phyloP scores from a whole-genome alignment of 1,284 basidiomycete genomes.

The Apiotrichum brassicae region DNA sequence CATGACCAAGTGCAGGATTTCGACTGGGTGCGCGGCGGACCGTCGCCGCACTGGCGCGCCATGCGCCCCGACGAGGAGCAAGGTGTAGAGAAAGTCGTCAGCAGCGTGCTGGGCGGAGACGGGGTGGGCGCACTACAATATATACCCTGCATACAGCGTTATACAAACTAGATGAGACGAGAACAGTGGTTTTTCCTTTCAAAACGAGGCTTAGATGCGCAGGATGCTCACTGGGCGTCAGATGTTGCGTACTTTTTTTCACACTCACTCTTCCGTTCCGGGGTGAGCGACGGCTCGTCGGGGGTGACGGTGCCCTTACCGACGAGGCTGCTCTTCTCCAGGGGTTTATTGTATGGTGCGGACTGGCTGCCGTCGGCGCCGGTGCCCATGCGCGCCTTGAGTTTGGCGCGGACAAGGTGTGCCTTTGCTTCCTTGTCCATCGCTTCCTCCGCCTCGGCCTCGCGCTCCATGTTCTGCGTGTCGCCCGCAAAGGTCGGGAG shows the following conservation, averaged over 20 bases:
- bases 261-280: conserved; percentile 6
- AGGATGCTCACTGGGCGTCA: conserved; percentile 17
- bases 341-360: conserved; percentile 12
- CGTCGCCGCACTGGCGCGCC: conserved; percentile 65
- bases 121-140: background rate
- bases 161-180: conserved; percentile 3
- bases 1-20: conserved; percentile 63
- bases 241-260: too few relatives aligned
- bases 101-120: background rate
- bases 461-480: conserved; percentile 40
- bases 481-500: conserved; percentile 38
- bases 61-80: conserved; percentile 17
- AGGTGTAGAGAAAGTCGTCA: background rate
- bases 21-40: conserved; percentile 64
- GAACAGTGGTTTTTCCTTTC: background rate
- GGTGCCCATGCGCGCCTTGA: conserved; percentile 17
- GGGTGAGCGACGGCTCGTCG: conserved; percentile 8
- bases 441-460: conserved; percentile 41
- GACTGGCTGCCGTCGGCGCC: conserved; percentile 22
- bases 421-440: conserved; percentile 34
- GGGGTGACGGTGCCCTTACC: conserved; percentile 14
- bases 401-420: conserved; percentile 16
- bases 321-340: background rate
- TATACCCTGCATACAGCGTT: conserved; percentile 8
- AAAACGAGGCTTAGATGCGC: conserved; percentile 3